phyloP scores from a whole-genome alignment of 257 asterid genomes.

The Forsythia viridissima region DNA sequence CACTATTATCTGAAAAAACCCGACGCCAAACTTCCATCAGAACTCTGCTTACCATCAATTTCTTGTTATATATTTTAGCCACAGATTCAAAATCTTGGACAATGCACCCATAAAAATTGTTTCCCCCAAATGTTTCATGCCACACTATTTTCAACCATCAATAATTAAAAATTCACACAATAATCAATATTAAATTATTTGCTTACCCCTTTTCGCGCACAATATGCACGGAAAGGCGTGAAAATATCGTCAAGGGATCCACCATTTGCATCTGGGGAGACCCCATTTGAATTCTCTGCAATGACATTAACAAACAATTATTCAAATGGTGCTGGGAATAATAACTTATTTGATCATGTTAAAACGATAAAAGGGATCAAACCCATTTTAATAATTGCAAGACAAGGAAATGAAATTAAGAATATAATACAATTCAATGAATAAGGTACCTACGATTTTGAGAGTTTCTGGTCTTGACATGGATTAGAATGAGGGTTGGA shows the following conservation, averaged over 20 bases:
- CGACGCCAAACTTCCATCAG: conserved; percentile 12
- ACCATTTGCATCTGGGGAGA: conserved; percentile 30
- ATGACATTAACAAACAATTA: background rate
- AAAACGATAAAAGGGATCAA: background rate
- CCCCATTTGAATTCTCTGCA: conserved; percentile 34
- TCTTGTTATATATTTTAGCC: too few species aligned
- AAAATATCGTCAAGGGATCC: conserved; percentile 46
- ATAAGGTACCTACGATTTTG: conserved; percentile 50
- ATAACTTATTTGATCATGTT: too few species aligned
- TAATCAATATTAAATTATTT: background rate
- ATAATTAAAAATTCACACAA: background rate
- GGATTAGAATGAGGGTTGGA: conserved; percentile 46
- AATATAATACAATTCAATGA: background rate
- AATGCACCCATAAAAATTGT: background rate
- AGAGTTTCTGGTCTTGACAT: conserved; percentile 44
- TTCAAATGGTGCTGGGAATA: too few species aligned
- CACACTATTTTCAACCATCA: background rate
- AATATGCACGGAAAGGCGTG: conserved; percentile 44
- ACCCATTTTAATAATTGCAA: background rate
- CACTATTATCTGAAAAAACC: conserved; percentile 42
- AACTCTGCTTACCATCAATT: background rate
- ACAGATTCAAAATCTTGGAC: too few species aligned
- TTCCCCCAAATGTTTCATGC: background rate
- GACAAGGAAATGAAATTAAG: background rate
- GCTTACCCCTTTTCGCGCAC: conserved; percentile 73